Conservation (phyloP, 305 asterid genomes). For the Caryopteris hybrid region DNA sequence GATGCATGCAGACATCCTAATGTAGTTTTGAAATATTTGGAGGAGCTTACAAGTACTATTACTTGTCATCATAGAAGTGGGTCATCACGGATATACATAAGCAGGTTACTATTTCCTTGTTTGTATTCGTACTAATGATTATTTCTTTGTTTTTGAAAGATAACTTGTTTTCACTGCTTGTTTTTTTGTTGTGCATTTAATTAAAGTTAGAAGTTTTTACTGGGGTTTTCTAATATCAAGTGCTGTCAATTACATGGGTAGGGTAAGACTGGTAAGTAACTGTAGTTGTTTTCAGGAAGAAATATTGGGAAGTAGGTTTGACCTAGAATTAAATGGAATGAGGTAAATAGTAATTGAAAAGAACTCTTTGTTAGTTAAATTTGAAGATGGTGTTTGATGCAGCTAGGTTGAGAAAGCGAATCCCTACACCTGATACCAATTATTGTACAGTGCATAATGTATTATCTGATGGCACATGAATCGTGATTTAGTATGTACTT, state of each 20-base stretch:
- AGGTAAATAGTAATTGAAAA: too few relatives aligned
- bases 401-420: neutral
- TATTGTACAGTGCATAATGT: neutral
- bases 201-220: neutral
- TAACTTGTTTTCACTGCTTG: constrained; percentile 2
- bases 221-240: neutral
- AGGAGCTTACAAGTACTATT: constrained; percentile 57
- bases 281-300: too few relatives aligned
- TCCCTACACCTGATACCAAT: neutral
- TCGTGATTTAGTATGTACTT: neutral
- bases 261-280: neutral
- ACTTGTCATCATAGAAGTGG: constrained; percentile 45
- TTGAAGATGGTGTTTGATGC: neutral
- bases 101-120: constrained; percentile 51
- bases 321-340: neutral
- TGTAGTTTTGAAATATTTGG: constrained; percentile 65
- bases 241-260: neutral
- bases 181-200: constrained; percentile 8
- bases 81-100: constrained; percentile 65
- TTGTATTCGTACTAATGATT: neutral
- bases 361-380: too few relatives aligned
- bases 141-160: constrained; percentile 1
- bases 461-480: too few relatives aligned
- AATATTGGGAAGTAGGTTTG: neutral
- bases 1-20: constrained; percentile 82